Evolutionary conservation across 176 grass and related monocot species (phyloP), one percentile per base, ranked within the genome.

Genomic region (Miscanthus lutarioriparius): DNA sequence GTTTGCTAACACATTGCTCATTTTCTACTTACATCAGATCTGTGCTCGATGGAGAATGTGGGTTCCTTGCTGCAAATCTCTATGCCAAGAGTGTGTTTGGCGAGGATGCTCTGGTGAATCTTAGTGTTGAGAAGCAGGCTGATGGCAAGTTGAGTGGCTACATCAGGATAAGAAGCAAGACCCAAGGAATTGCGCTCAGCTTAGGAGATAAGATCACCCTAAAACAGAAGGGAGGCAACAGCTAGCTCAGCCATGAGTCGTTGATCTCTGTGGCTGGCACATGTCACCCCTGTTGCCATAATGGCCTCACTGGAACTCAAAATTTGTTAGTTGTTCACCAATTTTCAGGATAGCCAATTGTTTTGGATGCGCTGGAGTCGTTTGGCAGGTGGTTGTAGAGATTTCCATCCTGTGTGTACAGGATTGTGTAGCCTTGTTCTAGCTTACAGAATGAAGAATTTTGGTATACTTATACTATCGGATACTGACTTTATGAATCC

Each of bases 121-220:
- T 93, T 51, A 90, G 85, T 11, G 32, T 93, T 49, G 91, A 93
- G 82, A 93, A 93, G 75, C 88, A 93, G 65, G 91, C 77, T 6
- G 91, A 93, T 8, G 78, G 88, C 14, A 93, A 93, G 69, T 80
- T 93, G 13, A 90, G 88, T 4, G 91, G 91, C 32, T 93, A 93
- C 59, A 93, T 93, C 72, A 84, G 88, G 53, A 93, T 93, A 70
- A 87, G 91, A 67, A 93, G 91, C 85, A 93, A 93, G 56, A 90
- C 91, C 14, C 91, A 93, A 87, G 91, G 88, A 64, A 93, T 93
- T 5, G 85, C 85, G 0, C 85, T 93, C 73, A 93, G 91, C 81
- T 70, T 93, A 78, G 91, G 91, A 63, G 91, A 93, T 78, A 93
- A 90, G 86, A 93, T 93, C 70, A 93, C 91, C 79, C 82, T 93